A percentile compares a stretch with the other conserved stretches of the same genome.
These are phyloP conservation scores for Tuctoria greenei DNA, from an alignment of 176 grass and related monocot species.

Conservation along the genomic window DNA sequence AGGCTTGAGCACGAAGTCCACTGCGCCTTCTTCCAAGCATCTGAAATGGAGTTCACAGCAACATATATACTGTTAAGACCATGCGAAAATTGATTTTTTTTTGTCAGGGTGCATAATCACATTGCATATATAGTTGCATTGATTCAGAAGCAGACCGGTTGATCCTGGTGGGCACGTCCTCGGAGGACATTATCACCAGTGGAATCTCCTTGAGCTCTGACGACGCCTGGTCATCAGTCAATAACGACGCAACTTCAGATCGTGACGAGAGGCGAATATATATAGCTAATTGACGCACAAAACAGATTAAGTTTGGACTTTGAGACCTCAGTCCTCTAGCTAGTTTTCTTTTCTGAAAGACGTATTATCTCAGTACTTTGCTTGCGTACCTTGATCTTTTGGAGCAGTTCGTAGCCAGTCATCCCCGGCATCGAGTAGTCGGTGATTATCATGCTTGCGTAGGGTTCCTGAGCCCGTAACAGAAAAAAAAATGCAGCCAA, in stretches of 20 bases:
- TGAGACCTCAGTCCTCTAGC: not conserved
- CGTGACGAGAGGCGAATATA: not conserved
- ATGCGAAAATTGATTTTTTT: not conserved
- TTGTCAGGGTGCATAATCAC: not conserved
- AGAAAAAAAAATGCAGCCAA: not conserved
- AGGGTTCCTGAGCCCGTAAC: conserved; percentile 53
- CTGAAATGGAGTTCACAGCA: conserved; percentile 11
- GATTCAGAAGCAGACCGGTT: not conserved
- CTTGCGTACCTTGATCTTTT: conserved; percentile 72
- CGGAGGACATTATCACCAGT: conserved; percentile 48
- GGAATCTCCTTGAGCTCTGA: conserved; percentile 12
- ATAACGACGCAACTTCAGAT: not conserved
- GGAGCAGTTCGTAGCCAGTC: conserved; percentile 94
- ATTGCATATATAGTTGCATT: not conserved
- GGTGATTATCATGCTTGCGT: conserved; percentile 93
- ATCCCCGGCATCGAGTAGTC: conserved; percentile 99
- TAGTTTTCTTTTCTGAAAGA: not conserved
- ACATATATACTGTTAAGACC: too few relatives aligned
- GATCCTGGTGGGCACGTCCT: conserved; percentile 44
- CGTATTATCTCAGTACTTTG: not conserved
- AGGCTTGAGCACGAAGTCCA: conserved; percentile 48
- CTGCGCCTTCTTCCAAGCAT: conserved; percentile 48
- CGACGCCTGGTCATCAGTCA: too few relatives aligned
- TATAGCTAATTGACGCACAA: too few relatives aligned
- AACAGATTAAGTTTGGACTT: not conserved